phyloP scores from a whole-genome alignment of 371 early-diverging fungal species.

The Parasitella parasitica region DNA sequence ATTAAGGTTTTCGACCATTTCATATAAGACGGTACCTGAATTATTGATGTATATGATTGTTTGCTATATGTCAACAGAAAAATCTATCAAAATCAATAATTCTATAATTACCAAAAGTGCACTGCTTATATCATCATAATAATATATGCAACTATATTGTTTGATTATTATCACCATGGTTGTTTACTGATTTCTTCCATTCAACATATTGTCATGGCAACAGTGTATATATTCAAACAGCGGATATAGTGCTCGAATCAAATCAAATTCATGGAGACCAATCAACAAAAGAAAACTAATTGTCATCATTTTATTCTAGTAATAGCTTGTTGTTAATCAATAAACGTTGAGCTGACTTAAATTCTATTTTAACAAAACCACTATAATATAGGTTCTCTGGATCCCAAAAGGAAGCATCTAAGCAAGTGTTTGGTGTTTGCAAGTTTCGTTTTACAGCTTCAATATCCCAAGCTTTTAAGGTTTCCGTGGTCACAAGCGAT shows the following conservation, averaged over 20 bases:
- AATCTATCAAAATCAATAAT: not conserved
- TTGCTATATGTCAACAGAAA: not conserved
- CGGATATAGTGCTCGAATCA: too few species aligned
- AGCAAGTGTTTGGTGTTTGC: not conserved
- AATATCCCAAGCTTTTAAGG: constrained; percentile 23
- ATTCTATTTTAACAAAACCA: constrained; percentile 13
- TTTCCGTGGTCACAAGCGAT: constrained; percentile 11
- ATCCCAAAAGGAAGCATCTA: constrained; percentile 4
- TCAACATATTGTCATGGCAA: not conserved
- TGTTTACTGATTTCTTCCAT: not conserved
- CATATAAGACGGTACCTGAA: not conserved
- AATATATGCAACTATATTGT: too few species aligned
- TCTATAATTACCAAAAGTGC: too few species aligned
- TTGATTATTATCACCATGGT: too few species aligned
- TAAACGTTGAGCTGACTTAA: constrained; percentile 6
- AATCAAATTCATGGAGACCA: not conserved
- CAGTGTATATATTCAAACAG: not conserved
- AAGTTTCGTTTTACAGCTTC: constrained; percentile 6
- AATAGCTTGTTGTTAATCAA: constrained; percentile 13
- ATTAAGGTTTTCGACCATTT: not conserved
- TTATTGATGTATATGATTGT: not conserved
- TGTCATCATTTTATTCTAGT: not conserved
- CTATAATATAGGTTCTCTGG: constrained; percentile 22
- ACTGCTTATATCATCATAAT: too few species aligned
- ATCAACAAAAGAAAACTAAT: not conserved